Base-by-base conservation (phyloP, 345 rosid species). In the Iberis pinnata region DNA sequence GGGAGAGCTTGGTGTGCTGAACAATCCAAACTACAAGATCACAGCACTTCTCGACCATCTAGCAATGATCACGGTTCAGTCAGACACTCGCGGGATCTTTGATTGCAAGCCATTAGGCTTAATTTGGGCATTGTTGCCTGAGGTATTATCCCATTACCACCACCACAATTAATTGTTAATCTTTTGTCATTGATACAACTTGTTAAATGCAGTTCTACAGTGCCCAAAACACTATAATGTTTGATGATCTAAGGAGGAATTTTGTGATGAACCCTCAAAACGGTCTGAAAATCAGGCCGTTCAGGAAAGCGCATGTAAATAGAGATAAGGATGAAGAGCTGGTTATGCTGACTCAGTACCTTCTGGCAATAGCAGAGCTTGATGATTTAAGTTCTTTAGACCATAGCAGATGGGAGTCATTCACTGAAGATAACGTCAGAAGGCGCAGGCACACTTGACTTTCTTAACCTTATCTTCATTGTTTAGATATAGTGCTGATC, bases 181-280 rank as follows among this genome's bases (percentile, higher is more conserved):
- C 9, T 55, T n/a, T 17, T 41, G 18, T 55, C 60, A 41, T 55
- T 6, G 32, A 14, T 10, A n/a, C n/a, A n/a, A n/a, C 37, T 48
- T 20, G 58, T 40, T 37, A 25, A 12, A 32, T 70, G 72, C 87
- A 88, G 98, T 85, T 75, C 49, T 88, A 88, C 78, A 76, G 61
- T 67, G 58, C 89, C 5, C 73, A 66, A 60, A 92, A 87, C 77
- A 88, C 95, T n/a, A 88, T 88, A 70, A 92, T 92, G 98, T 92
- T 92, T 45, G 98, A 92, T 51, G 96, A 92, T 58, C 70, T 88
- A 9, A 58, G 83, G 56, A 76, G 98, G 75, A 84, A 92, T 63
- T 92, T 81, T 29, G 93, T 88, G 66, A 84, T 92, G 96, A 92
- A 88, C 71, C 96, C 95, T 7, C 88, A 80, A 70, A 92, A 87